Conservation (phyloP, 176 grass and related monocot species). For the Ampelocalamus luodianensis region DNA sequence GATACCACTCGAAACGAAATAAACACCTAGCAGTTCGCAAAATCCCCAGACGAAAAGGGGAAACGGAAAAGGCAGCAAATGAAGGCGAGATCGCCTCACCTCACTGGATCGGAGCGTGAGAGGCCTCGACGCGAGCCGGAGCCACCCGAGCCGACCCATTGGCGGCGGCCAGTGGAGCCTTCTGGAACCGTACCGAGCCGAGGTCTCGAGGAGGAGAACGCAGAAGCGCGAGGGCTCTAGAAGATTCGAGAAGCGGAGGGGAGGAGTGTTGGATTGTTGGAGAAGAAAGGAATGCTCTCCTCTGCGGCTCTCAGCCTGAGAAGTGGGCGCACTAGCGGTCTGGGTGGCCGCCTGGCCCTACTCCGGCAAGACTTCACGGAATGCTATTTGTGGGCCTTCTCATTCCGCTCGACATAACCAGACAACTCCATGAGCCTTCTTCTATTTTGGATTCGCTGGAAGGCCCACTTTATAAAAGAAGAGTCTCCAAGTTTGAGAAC, state of each 20-base stretch:
- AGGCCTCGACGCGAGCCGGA: conserved; percentile 50
- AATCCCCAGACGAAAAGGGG: background rate
- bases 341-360: background rate
- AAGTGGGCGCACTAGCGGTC: background rate
- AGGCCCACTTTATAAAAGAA: background rate
- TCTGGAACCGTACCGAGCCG: background rate
- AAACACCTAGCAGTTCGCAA: background rate
- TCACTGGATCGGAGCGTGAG: conserved; percentile 45
- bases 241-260: conserved; percentile 1
- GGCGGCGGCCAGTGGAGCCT: background rate
- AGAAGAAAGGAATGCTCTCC: background rate
- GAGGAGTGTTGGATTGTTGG: background rate
- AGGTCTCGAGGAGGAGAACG: background rate
- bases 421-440: background rate
- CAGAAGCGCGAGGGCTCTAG: background rate
- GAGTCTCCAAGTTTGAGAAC: background rate
- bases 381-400: background rate
- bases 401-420: background rate
- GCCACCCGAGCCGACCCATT: conserved; percentile 53
- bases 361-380: background rate
- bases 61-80: background rate
- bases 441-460: background rate
- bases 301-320: background rate
- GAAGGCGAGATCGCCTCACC: conserved; percentile 38
- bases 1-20: background rate